Conservation (phyloP, 73 alveolate species). For the Blepharisma japonicum region DNA sequence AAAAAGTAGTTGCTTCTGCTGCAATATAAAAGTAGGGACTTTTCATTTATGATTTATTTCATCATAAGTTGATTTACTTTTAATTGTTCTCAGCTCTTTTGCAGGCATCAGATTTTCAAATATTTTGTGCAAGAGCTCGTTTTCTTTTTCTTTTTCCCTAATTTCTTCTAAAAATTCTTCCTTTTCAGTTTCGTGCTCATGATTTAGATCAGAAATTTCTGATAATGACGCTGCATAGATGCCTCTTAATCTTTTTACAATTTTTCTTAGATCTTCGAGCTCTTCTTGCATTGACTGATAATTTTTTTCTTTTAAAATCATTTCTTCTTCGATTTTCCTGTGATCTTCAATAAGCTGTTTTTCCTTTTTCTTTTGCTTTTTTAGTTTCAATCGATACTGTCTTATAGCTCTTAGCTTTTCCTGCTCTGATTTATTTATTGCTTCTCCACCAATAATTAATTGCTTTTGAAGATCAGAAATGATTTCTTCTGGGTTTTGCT, state of each 20-base stretch:
- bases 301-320: constrained; percentile 40
- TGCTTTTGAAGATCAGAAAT: constrained; percentile 59
- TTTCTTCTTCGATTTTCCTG: constrained; percentile 54
- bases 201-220: constrained; percentile 42
- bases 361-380: constrained; percentile 57
- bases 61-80: constrained; percentile 39
- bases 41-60: constrained; percentile 42
- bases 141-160: constrained; percentile 40
- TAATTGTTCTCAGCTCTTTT: constrained; percentile 37
- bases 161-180: constrained; percentile 51
- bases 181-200: constrained; percentile 46
- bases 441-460: constrained; percentile 67
- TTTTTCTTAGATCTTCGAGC: constrained; percentile 38
- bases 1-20: constrained; percentile 36
- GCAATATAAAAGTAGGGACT: constrained; percentile 45
- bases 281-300: constrained; percentile 47
- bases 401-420: constrained; percentile 65
- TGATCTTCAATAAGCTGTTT: constrained; percentile 61
- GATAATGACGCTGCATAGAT: constrained; percentile 30
- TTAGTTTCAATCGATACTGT: constrained; percentile 51
- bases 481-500: constrained; percentile 48
- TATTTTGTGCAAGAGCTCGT: constrained; percentile 31
- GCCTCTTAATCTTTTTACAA: constrained; percentile 11
- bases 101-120: constrained; percentile 39
- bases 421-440: constrained; percentile 47